Percentiles rank a stretch among this genome's conserved stretches.
Conservation (phyloP, 805 yeast species). For the Yamadazyma tumulicola region DNA sequence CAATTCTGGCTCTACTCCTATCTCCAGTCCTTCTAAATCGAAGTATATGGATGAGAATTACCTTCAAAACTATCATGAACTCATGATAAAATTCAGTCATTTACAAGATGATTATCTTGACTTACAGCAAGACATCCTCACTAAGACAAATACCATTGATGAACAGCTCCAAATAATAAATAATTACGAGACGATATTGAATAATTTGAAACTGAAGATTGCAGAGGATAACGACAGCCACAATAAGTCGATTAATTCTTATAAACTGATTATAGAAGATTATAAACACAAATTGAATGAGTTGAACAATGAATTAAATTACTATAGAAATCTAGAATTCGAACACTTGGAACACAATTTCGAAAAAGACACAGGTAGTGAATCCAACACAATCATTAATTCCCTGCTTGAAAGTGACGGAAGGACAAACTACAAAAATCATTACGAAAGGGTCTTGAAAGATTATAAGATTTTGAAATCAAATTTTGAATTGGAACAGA, state of each 20-base stretch:
- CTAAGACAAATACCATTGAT: slow-evolving; percentile 20
- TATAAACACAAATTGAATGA: slow-evolving; percentile 23
- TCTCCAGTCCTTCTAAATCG: too few relatives aligned
- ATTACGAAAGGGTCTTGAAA: slow-evolving; percentile 27
- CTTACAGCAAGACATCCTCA: slow-evolving; percentile 28
- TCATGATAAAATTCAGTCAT: slow-evolving; percentile 24
- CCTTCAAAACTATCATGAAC: slow-evolving; percentile 26
- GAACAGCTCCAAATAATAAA: slow-evolving; percentile 25
- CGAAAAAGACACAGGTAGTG: neutral
- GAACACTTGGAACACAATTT: slow-evolving; percentile 6
- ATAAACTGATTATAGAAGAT: slow-evolving; percentile 31
- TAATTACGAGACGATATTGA: slow-evolving; percentile 26
- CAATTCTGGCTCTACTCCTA: too few relatives aligned
- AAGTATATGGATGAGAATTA: too few relatives aligned
- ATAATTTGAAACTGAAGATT: slow-evolving; percentile 20
- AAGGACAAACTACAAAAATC: slow-evolving; percentile 4
- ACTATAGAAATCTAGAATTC: slow-evolving; percentile 13
- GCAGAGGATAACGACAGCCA: slow-evolving; percentile 26
- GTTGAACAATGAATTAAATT: slow-evolving; percentile 17
- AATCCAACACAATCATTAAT: slow-evolving; percentile 5
- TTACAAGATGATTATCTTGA: slow-evolving; percentile 25
- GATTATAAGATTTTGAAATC: slow-evolving; percentile 42
- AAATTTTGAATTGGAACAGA: slow-evolving; percentile 51
- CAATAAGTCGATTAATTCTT: slow-evolving; percentile 28
- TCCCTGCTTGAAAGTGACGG: neutral